Conservation (phyloP, 1,284 basidiomycete genomes). For the Pisolithus thermaeus region DNA sequence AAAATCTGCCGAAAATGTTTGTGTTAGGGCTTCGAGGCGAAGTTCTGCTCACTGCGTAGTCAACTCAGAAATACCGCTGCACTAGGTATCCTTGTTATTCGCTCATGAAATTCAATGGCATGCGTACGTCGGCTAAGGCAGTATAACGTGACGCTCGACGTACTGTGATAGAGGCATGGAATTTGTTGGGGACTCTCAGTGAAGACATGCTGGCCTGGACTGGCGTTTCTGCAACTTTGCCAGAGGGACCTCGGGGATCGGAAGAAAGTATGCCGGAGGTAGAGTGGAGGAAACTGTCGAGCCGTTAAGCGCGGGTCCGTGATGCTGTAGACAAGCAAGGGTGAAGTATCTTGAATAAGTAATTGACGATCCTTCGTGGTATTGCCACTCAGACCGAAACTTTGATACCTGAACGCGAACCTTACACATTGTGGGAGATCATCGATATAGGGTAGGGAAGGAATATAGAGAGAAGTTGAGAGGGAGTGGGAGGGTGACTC, state of each 20-base stretch:
- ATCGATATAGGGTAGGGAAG: too few relatives aligned
- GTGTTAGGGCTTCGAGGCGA: conserved; percentile 42
- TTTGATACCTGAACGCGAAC: too few relatives aligned
- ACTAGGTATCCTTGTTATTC: conserved; percentile 35
- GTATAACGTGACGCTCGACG: conserved; percentile 65
- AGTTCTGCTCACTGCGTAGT: conserved; percentile 35
- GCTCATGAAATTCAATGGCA: conserved; percentile 39
- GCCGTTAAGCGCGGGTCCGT: conserved; percentile 41
- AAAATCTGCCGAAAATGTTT: conserved; percentile 59
- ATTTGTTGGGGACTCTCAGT: conserved; percentile 46
- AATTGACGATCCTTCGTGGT: background rate
- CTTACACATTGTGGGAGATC: too few relatives aligned
- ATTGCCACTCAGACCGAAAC: background rate
- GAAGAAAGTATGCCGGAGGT: conserved; percentile 48
- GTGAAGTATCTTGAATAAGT: conserved; percentile 1
- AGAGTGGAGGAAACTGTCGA: conserved; percentile 53
- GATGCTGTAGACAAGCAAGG: conserved; percentile 11
- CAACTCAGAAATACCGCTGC: conserved; percentile 39
- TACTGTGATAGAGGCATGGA: conserved; percentile 67
- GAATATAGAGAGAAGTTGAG: too few relatives aligned
- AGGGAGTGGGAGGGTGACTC: too few relatives aligned
- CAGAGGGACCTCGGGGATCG: conserved; percentile 33
- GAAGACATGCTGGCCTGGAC: conserved; percentile 58
- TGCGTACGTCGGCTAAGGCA: conserved; percentile 49
- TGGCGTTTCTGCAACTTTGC: conserved; percentile 37